Evolutionary conservation across 495 filamentous ascomycete genomes (phyloP).

Genomic region (Barbatosphaeria neglecta): DNA sequence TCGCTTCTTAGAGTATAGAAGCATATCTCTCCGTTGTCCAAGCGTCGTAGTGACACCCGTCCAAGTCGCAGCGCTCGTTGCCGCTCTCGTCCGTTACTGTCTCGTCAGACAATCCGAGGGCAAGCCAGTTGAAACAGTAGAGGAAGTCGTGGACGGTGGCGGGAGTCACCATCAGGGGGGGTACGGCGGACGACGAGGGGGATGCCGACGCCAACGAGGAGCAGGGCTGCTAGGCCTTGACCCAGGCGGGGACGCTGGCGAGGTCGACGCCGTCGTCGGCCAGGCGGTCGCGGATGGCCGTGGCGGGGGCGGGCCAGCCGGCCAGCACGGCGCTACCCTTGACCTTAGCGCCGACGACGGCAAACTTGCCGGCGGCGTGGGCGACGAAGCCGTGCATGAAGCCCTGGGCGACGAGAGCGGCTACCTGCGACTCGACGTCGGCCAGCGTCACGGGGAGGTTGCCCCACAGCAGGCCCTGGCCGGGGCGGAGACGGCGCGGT

Average conservation of each 20-base stretch:
- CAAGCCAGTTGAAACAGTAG: too few relatives aligned
- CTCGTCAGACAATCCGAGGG: too few relatives aligned
- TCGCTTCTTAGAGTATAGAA: too few relatives aligned
- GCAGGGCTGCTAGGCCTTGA: conserved; percentile 4
- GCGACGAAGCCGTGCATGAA: conserved; percentile 82
- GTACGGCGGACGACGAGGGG: too few relatives aligned
- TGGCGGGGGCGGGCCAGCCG: conserved; percentile 28
- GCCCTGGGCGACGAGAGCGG: conserved; percentile 67
- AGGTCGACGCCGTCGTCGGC: conserved; percentile 18
- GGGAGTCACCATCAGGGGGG: too few relatives aligned
- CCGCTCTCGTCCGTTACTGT: too few relatives aligned
- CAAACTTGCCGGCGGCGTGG: conserved; percentile 61
- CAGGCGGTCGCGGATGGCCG: conserved; percentile 17
- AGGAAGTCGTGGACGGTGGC: too few relatives aligned
- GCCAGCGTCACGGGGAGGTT: conserved; percentile 44
- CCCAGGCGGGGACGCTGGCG: conserved; percentile 25
- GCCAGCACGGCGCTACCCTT: conserved; percentile 34
- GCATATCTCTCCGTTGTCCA: too few relatives aligned
- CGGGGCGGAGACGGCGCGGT: conserved; percentile 34
- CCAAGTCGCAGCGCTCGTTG: too few relatives aligned
- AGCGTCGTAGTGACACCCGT: too few relatives aligned
- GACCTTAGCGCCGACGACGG: conserved; percentile 66
- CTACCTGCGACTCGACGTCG: conserved; percentile 67
- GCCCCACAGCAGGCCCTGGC: conserved; percentile 36
- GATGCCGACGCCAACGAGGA: too few relatives aligned